A percentile compares a stretch with the other conserved stretches of the same genome.
These are phyloP conservation scores for Striga hermonthica DNA, from an alignment of 305 asterid species.

Conservation along the genomic window DNA sequence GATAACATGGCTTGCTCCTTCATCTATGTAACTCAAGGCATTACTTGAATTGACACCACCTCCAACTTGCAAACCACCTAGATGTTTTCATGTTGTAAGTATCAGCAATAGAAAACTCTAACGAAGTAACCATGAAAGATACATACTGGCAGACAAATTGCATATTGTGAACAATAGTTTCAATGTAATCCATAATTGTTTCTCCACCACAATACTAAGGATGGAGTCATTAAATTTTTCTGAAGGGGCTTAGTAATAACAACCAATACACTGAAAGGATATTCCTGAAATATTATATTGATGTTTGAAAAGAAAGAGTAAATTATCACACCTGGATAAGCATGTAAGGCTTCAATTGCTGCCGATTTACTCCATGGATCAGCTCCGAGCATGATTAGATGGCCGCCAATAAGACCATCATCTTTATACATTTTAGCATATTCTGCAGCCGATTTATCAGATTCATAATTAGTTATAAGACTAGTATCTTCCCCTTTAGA, in stretches of 20 bases:
- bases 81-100: constrained; percentile 44
- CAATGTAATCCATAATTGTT: background rate
- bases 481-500: constrained; percentile 58
- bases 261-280: constrained; percentile 5
- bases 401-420: constrained; percentile 85
- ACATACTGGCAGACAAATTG: background rate
- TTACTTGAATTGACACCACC: constrained; percentile 87
- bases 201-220: background rate
- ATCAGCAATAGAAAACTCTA: constrained; percentile 38
- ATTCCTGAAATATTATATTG: constrained; percentile 28
- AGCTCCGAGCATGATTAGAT: constrained; percentile 96
- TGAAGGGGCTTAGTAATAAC: background rate
- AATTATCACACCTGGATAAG: constrained; percentile 70
- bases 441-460: constrained; percentile 88
- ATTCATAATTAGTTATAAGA: constrained; percentile 82
- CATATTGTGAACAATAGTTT: background rate
- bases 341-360: constrained; percentile 81
- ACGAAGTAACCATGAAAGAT: too few species aligned
- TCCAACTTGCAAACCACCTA: constrained; percentile 99
- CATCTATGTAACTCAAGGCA: constrained; percentile 73
- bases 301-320: constrained; percentile 17
- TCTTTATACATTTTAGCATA: constrained; percentile 81
- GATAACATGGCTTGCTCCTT: constrained; percentile 98
- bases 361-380: constrained; percentile 79
- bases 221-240: background rate